phyloP scores from a whole-genome alignment of 305 asterid species.

The Fraxinus dipetala region DNA sequence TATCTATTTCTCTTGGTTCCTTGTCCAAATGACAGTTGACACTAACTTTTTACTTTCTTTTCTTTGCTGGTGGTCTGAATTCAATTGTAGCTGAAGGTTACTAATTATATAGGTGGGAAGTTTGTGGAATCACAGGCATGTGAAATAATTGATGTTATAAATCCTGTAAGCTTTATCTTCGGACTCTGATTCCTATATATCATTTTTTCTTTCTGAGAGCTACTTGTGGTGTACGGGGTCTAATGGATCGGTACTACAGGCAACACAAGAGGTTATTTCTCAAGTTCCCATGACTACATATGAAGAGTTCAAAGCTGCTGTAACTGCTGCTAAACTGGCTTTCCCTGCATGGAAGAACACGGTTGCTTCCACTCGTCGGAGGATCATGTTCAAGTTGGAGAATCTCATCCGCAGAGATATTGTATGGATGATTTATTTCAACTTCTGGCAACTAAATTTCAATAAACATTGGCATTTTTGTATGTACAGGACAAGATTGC shows the following conservation, averaged over 20 bases:
- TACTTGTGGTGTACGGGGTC: slow-evolving; percentile 1
- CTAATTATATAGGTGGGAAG: slow-evolving; percentile 42
- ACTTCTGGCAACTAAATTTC: slow-evolving; percentile 8
- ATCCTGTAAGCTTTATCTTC: slow-evolving; percentile 35
- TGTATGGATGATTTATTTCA: slow-evolving; percentile 23
- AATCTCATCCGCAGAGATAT: slow-evolving; percentile 40
- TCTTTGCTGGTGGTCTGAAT: slow-evolving; percentile 8
- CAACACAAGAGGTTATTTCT: slow-evolving; percentile 47
- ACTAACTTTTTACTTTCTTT: neutral
- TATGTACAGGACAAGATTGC: slow-evolving; percentile 37
- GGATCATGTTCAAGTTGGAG: slow-evolving; percentile 37
- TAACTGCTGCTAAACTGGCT: slow-evolving; percentile 43
- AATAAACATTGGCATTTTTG: slow-evolving; percentile 17
- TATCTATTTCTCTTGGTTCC: neutral
- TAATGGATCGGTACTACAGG: slow-evolving; percentile 23
- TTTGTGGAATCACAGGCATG: slow-evolving; percentile 38
- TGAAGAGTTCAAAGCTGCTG: slow-evolving; percentile 46
- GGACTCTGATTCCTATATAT: neutral
- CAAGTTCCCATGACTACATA: slow-evolving; percentile 44
- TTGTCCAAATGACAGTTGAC: neutral
- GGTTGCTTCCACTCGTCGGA: slow-evolving; percentile 37
- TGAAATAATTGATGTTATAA: slow-evolving; percentile 34
- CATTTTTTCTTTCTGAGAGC: neutral
- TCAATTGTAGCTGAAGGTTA: slow-evolving; percentile 30
- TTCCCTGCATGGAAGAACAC: slow-evolving; percentile 42